Percentiles rank a stretch among this genome's conserved stretches.
Conservation (phyloP, 441 rosid genomes). For the Mallotus repandus region DNA sequence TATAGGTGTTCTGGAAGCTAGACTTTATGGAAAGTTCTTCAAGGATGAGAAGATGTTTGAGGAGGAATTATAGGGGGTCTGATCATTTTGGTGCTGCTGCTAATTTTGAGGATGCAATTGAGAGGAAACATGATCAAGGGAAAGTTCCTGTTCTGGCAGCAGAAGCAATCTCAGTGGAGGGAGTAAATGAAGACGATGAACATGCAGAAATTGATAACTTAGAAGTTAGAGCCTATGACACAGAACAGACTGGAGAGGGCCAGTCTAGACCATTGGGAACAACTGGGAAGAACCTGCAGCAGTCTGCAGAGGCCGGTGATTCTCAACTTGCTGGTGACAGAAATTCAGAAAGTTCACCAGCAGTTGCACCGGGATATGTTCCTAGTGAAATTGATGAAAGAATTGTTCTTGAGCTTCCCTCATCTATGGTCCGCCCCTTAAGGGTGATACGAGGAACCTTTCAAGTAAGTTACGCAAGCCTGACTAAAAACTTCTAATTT, state of each 20-base stretch:
- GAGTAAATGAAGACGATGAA: conserved; percentile 80
- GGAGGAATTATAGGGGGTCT: conserved; percentile 79
- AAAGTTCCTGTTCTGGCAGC: conserved; percentile 79
- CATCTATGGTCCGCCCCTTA: conserved; percentile 97
- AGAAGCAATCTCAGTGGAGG: conserved; percentile 82
- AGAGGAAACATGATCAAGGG: conserved; percentile 41
- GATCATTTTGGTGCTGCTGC: conserved; percentile 98
- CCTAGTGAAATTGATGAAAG: conserved; percentile 93
- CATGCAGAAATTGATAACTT: conserved; percentile 61
- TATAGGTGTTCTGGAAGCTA: conserved; percentile 95
- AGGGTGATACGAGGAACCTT: conserved; percentile 88
- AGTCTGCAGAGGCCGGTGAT: conserved; percentile 48
- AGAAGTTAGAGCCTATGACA: conserved; percentile 46
- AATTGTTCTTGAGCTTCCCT: conserved; percentile 87
- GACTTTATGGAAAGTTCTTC: conserved; percentile 96
- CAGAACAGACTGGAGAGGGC: conserved; percentile 45
- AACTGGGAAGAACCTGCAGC: conserved; percentile 51
- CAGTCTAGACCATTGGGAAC: conserved; percentile 46
- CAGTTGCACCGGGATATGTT: conserved; percentile 80
- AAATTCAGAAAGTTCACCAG: conserved; percentile 58
- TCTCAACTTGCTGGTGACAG: conserved; percentile 49
- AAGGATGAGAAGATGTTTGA: conserved; percentile 90
- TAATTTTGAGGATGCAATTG: conserved; percentile 66
- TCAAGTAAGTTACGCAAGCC: conserved; percentile 58
- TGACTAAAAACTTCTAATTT: neutral